Evolutionary conservation across 495 filamentous ascomycete genomes (phyloP).

Genomic region (Hypoxylon rickii): DNA sequence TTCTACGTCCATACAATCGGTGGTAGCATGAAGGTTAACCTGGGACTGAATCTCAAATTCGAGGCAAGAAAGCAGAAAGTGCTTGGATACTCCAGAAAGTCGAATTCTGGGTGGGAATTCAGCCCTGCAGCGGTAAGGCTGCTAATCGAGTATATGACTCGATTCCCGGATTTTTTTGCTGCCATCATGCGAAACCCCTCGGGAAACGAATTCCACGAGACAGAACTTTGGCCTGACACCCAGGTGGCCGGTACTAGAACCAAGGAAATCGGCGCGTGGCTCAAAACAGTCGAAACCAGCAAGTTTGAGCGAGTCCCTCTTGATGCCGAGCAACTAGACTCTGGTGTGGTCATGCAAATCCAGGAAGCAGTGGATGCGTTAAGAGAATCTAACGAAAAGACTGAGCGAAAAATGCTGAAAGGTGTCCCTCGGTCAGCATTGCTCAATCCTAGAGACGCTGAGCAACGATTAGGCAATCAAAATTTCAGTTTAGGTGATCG

Average conservation of each 20-base stretch:
- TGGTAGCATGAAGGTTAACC: slow-evolving; percentile 70
- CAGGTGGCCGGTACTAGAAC: slow-evolving; percentile 65
- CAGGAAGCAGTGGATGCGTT: slow-evolving; percentile 72
- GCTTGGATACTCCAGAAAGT: slow-evolving; percentile 88
- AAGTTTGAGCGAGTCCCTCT: slow-evolving; percentile 91
- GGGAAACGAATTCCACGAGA: slow-evolving; percentile 59
- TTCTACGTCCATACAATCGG: slow-evolving; percentile 83
- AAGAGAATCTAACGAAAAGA: slow-evolving; percentile 48
- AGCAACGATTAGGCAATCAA: slow-evolving; percentile 86
- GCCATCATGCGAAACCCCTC: slow-evolving; percentile 71
- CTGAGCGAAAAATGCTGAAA: slow-evolving; percentile 67
- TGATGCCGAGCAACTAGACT: slow-evolving; percentile 94
- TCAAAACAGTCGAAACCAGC: slow-evolving; percentile 87
- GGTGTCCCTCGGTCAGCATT: slow-evolving; percentile 84
- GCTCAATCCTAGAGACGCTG: slow-evolving; percentile 88
- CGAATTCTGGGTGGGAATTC: slow-evolving; percentile 90
- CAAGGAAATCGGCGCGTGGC: slow-evolving; percentile 88
- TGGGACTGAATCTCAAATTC: slow-evolving; percentile 96
- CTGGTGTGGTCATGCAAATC: slow-evolving; percentile 80
- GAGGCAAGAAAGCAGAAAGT: slow-evolving; percentile 95
- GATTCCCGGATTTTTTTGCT: slow-evolving; percentile 93
- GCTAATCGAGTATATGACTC: slow-evolving; percentile 85
- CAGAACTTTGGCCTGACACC: slow-evolving; percentile 82
- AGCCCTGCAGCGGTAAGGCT: slow-evolving; percentile 81
- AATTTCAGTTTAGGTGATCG: slow-evolving; percentile 85